Evolutionary conservation across 495 filamentous ascomycete species (phyloP).

Genomic region (Staphylotrichum tortipilum): DNA sequence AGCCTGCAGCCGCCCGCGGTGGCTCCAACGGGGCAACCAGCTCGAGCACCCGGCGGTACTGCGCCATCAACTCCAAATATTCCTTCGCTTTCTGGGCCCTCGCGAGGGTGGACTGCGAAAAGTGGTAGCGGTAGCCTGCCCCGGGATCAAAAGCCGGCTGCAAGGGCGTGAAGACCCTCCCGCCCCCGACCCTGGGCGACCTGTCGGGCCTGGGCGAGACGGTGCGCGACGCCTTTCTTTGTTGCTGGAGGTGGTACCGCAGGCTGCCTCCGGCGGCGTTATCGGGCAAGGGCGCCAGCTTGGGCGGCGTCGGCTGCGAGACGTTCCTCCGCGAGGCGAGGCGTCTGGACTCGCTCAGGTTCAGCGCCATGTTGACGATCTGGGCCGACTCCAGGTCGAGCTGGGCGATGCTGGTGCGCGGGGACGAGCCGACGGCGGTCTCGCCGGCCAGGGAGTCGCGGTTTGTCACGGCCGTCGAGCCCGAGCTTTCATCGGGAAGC

Average conservation of each 20-base stretch:
- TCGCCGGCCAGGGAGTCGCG: constrained; percentile 15
- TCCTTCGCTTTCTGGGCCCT: constrained; percentile 70
- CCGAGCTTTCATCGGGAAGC: constrained; percentile 6
- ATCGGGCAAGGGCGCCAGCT: constrained; percentile 35
- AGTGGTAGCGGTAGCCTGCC: constrained; percentile 46
- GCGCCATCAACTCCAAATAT: constrained; percentile 67
- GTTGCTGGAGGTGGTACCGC: constrained; percentile 57
- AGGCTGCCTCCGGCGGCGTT: constrained; percentile 45
- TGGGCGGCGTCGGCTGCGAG: constrained; percentile 43
- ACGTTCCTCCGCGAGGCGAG: constrained; percentile 48
- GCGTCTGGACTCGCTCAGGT: constrained; percentile 73
- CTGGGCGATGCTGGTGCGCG: constrained; percentile 13
- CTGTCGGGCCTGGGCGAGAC: constrained; percentile 47
- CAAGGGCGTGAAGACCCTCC: constrained; percentile 32
- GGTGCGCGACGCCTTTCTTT: constrained; percentile 49
- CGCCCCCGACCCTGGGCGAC: constrained; percentile 27
- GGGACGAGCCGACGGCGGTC: constrained; percentile 15
- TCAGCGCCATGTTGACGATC: constrained; percentile 84
- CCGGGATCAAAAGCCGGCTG: constrained; percentile 37
- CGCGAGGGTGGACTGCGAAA: constrained; percentile 67
- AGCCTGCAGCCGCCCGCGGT: constrained; percentile 15
- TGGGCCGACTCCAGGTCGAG: constrained; percentile 70
- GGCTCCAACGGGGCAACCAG: constrained; percentile 63
- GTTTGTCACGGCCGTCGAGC: constrained; percentile 9
- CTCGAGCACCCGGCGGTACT: constrained; percentile 70